Evolutionary conservation across 2,329 filamentous ascomycete genomes (phyloP).

Genomic region (Septoria linicola): DNA sequence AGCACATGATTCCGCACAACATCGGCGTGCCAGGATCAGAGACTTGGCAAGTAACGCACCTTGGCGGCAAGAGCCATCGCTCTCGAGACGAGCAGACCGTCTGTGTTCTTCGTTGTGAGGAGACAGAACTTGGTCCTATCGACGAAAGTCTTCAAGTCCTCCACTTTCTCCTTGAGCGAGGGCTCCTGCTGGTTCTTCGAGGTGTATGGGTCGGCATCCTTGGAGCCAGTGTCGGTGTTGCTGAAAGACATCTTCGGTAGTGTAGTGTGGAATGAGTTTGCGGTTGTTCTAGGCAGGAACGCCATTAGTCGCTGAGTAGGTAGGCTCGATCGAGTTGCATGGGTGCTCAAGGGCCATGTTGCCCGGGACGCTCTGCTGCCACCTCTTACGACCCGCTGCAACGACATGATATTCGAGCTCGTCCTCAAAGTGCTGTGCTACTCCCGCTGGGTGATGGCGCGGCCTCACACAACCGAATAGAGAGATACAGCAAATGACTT

Average conservation of each 20-base stretch:
- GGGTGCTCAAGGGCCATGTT: not conserved
- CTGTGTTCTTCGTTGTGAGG: constrained; percentile 74
- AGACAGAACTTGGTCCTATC: constrained; percentile 77
- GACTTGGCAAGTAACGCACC: constrained; percentile 49
- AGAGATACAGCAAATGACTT: not conserved
- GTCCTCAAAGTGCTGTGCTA: not conserved
- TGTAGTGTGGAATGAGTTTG: constrained; percentile 10
- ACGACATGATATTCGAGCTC: not conserved
- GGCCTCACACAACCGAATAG: not conserved
- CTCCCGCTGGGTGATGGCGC: not conserved
- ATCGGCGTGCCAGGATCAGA: no score
- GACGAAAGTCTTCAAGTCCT: constrained; percentile 70
- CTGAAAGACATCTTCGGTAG: constrained; percentile 48
- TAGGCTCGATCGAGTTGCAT: not conserved
- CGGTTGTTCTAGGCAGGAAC: not conserved
- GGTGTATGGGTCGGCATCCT: constrained; percentile 75
- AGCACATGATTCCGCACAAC: no score
- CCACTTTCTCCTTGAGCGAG: constrained; percentile 70
- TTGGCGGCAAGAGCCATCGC: constrained; percentile 83
- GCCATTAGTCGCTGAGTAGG: not conserved
- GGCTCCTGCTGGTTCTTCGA: constrained; percentile 72
- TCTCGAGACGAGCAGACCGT: constrained; percentile 70
- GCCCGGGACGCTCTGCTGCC: no score
- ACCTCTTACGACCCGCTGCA: not conserved
- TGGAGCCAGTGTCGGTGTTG: constrained; percentile 61